Conservation (phyloP, 805 yeast genomes). For the Ogataea nitratoaversa region DNA sequence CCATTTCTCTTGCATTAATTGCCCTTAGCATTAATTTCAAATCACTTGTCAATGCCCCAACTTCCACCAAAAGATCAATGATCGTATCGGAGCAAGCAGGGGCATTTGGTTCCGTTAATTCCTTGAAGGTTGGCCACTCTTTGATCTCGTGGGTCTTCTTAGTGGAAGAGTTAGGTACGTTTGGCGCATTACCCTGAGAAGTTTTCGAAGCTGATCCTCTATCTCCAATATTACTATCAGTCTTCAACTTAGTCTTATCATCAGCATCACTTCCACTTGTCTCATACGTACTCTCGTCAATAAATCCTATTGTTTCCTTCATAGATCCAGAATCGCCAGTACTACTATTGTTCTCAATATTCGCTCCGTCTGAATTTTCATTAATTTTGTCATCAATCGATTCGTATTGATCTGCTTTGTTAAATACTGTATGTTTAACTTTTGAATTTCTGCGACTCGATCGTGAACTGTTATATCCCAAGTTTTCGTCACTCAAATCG, state of each 20-base stretch:
- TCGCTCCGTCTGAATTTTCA: background rate
- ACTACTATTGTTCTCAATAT: conserved; percentile 6
- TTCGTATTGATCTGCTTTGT: background rate
- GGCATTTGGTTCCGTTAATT: conserved; percentile 50
- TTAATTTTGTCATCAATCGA: background rate
- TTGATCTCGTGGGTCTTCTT: conserved; percentile 5
- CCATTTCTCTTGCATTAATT: conserved; percentile 49
- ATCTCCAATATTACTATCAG: background rate
- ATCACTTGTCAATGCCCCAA: conserved; percentile 59
- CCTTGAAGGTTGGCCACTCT: conserved; percentile 51
- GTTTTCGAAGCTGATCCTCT: background rate
- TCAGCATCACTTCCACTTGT: conserved; percentile 4
- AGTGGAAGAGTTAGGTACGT: background rate
- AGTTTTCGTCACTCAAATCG: conserved; percentile 1
- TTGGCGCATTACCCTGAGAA: background rate
- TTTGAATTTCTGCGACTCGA: conserved; percentile 6
- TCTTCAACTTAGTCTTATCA: background rate
- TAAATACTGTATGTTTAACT: background rate
- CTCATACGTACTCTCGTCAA: conserved; percentile 4
- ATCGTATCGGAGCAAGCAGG: conserved; percentile 52
- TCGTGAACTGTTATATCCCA: background rate
- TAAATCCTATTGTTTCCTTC: conserved; percentile 12
- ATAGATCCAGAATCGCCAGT: conserved; percentile 11
- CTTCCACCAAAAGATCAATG: conserved; percentile 57
- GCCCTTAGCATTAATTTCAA: conserved; percentile 58